These are phyloP conservation scores for Boechera retrofracta DNA, from an alignment of 345 rosid genomes.

Conservation along the genomic window DNA sequence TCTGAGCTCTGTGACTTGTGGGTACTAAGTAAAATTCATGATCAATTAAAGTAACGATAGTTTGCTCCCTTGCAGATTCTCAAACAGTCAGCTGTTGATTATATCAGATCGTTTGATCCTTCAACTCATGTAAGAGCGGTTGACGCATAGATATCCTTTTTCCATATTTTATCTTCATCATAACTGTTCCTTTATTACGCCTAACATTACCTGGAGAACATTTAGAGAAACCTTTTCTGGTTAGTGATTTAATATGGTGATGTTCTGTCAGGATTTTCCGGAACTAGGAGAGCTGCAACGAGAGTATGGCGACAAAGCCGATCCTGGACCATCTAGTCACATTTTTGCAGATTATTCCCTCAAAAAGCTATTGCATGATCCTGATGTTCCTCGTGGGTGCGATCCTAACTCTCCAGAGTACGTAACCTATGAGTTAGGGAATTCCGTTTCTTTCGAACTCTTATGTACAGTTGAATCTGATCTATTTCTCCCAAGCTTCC, in stretches of 20 bases:
- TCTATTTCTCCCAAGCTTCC: conserved; percentile 24
- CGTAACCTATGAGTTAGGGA: conserved; percentile 37
- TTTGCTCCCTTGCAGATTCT: conserved; percentile 66
- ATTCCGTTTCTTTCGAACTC: conserved; percentile 23
- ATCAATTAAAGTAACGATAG: conserved; percentile 20
- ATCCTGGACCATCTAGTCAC: conserved; percentile 54
- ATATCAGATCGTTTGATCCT: conserved; percentile 73
- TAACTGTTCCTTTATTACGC: conserved; percentile 15
- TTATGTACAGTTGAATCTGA: conserved; percentile 18
- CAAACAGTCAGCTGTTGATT: conserved; percentile 72
- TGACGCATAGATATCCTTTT: conserved; percentile 15
- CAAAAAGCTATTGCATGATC: conserved; percentile 75
- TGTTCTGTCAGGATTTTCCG: conserved; percentile 65
- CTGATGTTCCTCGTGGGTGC: conserved; percentile 78
- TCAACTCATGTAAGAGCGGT: conserved; percentile 69
- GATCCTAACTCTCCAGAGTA: conserved; percentile 83
- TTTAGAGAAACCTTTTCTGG: not conserved
- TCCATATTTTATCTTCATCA: conserved; percentile 21
- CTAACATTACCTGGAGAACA: conserved; percentile 24
- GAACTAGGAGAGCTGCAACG: conserved; percentile 72
- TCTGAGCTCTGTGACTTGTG: conserved; percentile 15
- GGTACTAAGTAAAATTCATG: conserved; percentile 9
- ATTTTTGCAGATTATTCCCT: conserved; percentile 50
- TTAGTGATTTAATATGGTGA: conserved; percentile 24
- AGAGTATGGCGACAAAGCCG: conserved; percentile 59